Base-by-base conservation (phyloP, 306 rosid genomes). In the Prunus padus region DNA sequence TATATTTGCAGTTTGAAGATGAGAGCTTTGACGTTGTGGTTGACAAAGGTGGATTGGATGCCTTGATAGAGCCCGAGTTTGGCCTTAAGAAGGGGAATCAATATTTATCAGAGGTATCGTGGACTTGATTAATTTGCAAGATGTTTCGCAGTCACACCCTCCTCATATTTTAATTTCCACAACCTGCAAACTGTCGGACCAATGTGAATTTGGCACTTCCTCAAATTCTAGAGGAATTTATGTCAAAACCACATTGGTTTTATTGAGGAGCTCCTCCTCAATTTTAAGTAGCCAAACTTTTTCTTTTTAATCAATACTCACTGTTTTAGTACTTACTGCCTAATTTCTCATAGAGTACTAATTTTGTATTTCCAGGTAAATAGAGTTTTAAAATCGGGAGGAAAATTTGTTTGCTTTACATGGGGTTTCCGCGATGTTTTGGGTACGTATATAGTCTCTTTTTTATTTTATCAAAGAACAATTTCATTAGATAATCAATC, bases 31-130 rank as follows among this genome's bases (percentile, higher is more conserved):
- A 71, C 71, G 86, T 77, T 6, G 88, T 94, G n/a, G 67, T 94
- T 74, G 98, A 94, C 75, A 94, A 94, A 85, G 98, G 98, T 70
- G 98, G 96, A 59, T 82, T 94, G 85, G 98, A 94, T 77, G 98
- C 98, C 78, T 79, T 94, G 56, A 94, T 92, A 97, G 98, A 94
- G 82, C 98, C 98, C 5, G 88, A 90, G 72, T 84, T 77, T 72
- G 98, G 98, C n/a, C 76, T 92, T 16, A 86, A 84, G 77, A 64
- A 92, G 65, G 98, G 98, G 64, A 88, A 76, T 60, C 89, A 84
- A 80, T 94, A 85, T 83, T 83, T 94, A 28, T 81, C 89, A 0
- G 95, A 94, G 96, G 98, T 91, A 55, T n/a, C 20, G 46, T 22
- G 67, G 69, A 28, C 8, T 62, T 26, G 0, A n/a, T 50, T 15